Conservation (phyloP, 2,329 filamentous ascomycete genomes). For the Pyrenophora teres region DNA sequence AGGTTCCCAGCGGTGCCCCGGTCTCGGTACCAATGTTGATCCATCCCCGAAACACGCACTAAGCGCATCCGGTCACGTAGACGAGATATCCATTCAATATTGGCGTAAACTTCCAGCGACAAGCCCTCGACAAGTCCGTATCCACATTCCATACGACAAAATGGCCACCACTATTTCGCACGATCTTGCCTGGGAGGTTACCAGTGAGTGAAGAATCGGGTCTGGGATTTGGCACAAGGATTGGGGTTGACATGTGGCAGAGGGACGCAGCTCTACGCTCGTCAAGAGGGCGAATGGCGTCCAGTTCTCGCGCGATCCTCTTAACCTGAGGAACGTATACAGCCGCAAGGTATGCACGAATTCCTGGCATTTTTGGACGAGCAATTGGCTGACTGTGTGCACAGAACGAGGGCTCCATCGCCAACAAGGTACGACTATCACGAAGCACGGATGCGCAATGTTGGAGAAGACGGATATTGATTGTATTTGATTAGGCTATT, state of each 20-base stretch:
- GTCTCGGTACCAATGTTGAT: constrained; percentile 24
- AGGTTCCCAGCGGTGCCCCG: constrained; percentile 3
- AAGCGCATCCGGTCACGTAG: constrained; percentile 32
- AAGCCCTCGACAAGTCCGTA: constrained; percentile 31
- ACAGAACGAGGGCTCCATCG: constrained; percentile 88
- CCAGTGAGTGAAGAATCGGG: constrained; percentile 69
- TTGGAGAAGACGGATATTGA: constrained; percentile 10
- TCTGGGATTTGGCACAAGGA: constrained; percentile 1
- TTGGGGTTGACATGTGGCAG: constrained; percentile 54
- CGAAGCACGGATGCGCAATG: constrained; percentile 12
- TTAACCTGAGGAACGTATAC: constrained; percentile 93
- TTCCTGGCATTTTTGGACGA: constrained; percentile 2
- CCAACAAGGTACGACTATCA: constrained; percentile 74
- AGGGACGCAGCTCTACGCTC: constrained; percentile 86
- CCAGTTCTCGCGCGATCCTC: constrained; percentile 90
- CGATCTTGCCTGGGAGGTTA: constrained; percentile 93
- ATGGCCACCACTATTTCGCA: constrained; percentile 71
- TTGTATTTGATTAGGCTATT: constrained; percentile 66
- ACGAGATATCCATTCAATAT: constrained; percentile 34
- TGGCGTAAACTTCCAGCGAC: constrained; percentile 24
- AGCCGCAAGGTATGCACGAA: constrained; percentile 74
- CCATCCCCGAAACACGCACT: constrained; percentile 28
- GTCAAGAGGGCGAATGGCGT: constrained; percentile 87
- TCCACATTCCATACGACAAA: constrained; percentile 38
- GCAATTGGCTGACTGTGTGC: constrained; percentile 34